Percentiles rank a stretch among this genome's conserved stretches.
Evolutionary conservation across 345 rosid species (phyloP).

Genomic region (Boechera retrofracta): DNA sequence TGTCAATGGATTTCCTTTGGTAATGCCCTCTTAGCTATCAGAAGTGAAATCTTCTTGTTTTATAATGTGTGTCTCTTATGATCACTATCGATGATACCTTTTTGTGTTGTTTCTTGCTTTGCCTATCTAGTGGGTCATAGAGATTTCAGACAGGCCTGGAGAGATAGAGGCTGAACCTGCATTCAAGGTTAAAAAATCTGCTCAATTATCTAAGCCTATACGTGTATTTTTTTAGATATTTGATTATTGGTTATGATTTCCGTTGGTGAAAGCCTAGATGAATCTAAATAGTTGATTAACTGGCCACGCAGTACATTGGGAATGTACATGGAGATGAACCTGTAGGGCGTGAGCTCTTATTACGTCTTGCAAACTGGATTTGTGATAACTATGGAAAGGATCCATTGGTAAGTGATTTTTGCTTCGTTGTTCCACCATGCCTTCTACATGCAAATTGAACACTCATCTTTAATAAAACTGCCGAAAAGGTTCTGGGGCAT

Average conservation of each 20-base stretch:
- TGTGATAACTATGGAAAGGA: conserved; percentile 79
- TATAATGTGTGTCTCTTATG: not conserved
- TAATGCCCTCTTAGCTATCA: conserved; percentile 47
- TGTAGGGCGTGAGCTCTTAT: conserved; percentile 84
- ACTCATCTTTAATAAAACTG: conserved; percentile 1
- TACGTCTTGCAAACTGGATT: conserved; percentile 89
- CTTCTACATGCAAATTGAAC: conserved; percentile 2
- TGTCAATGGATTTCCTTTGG: conserved; percentile 91
- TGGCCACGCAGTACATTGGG: conserved; percentile 73
- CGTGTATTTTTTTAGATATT: not conserved
- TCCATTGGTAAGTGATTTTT: conserved; percentile 64
- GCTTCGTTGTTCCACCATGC: not conserved
- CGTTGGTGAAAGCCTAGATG: conserved; percentile 1
- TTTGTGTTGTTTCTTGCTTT: conserved; percentile 20
- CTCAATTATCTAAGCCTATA: not conserved
- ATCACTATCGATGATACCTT: conserved; percentile 12
- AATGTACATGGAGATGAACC: conserved; percentile 99
- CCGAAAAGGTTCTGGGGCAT: not conserved
- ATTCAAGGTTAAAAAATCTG: conserved; percentile 68
- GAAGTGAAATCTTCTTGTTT: conserved; percentile 1
- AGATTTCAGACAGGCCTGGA: conserved; percentile 92
- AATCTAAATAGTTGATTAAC: conserved; percentile 30
- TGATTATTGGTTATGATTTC: not conserved
- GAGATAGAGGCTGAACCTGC: conserved; percentile 91
- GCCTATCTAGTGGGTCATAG: conserved; percentile 81